A percentile compares a stretch with the other conserved stretches of the same genome.
These are phyloP conservation scores for Aschersonia sp. DNA, from an alignment of 2,329 filamentous ascomycete genomes.

Conservation along the genomic window DNA sequence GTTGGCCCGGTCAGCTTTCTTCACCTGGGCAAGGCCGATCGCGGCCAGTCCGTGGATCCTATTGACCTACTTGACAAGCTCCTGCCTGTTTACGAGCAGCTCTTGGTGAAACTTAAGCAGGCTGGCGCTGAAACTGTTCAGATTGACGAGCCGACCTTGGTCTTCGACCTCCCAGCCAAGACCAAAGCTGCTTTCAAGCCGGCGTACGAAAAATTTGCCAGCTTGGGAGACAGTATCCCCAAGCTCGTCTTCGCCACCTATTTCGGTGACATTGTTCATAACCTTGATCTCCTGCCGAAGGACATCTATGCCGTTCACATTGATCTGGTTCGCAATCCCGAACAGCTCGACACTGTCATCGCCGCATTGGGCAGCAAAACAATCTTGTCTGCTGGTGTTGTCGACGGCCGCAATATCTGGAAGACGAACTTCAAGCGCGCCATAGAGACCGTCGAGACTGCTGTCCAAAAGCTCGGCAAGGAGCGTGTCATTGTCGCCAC, in stretches of 20 bases:
- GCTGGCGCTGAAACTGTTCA: conserved; percentile 94
- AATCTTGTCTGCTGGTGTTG: conserved; percentile 85
- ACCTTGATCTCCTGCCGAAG: conserved; percentile 77
- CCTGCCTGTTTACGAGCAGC: conserved; percentile 84
- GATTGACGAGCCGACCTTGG: conserved; percentile 94
- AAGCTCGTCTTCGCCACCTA: conserved; percentile 88
- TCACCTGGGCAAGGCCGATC: conserved; percentile 93
- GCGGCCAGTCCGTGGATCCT: conserved; percentile 81
- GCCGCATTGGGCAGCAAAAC: conserved; percentile 77
- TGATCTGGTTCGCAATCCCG: conserved; percentile 94
- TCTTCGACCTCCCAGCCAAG: conserved; percentile 83
- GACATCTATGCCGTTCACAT: conserved; percentile 77
- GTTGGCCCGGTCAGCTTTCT: conserved; percentile 97
- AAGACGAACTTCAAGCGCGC: conserved; percentile 98
- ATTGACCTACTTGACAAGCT: conserved; percentile 91
- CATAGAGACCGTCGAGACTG: conserved; percentile 79
- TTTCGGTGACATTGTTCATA: conserved; percentile 99
- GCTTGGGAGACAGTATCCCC: conserved; percentile 66
- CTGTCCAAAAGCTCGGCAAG: conserved; percentile 89
- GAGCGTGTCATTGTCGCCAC: conserved; percentile 94
- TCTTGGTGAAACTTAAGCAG: conserved; percentile 84
- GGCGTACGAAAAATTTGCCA: conserved; percentile 77
- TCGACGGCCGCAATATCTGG: conserved; percentile 99
- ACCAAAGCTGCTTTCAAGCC: conserved; percentile 97
- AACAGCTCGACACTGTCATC: conserved; percentile 83